A percentile compares a stretch with the other conserved stretches of the same genome.
Evolutionary conservation across 257 asterid genomes (phyloP).

Genomic region (Paraleonurus japonicus): DNA sequence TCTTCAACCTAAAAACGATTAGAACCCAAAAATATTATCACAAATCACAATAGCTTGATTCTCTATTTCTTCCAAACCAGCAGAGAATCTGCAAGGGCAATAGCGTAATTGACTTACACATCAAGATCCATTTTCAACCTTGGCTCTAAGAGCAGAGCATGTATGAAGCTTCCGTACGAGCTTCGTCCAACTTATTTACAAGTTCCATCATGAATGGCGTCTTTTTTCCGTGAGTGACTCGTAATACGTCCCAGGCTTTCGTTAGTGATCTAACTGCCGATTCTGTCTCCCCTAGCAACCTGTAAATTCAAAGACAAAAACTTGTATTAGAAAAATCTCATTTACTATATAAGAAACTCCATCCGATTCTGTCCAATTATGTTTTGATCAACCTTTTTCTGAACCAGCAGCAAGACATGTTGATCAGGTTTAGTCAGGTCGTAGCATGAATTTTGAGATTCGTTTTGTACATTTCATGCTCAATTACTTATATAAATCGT

Average conservation of each 20-base stretch:
- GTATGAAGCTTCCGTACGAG: slow-evolving; percentile 71
- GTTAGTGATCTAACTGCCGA: slow-evolving; percentile 68
- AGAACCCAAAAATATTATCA: background rate
- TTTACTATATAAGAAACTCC: too few species aligned
- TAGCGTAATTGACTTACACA: background rate
- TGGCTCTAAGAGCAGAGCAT: slow-evolving; percentile 34
- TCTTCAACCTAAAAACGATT: background rate
- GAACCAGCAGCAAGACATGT: too few species aligned
- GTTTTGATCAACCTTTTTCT: too few species aligned
- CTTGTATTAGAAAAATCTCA: background rate
- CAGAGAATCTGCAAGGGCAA: background rate
- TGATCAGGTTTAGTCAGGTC: too few species aligned
- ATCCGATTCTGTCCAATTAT: too few species aligned
- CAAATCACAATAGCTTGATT: background rate
- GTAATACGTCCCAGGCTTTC: slow-evolving; percentile 59
- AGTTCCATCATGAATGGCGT: slow-evolving; percentile 66
- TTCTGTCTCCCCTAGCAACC: slow-evolving; percentile 73
- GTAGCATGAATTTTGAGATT: too few species aligned
- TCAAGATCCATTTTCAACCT: slow-evolving; percentile 13
- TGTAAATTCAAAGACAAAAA: slow-evolving; percentile 22
- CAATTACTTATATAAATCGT: too few species aligned
- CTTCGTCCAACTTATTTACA: slow-evolving; percentile 73
- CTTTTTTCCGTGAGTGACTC: slow-evolving; percentile 70
- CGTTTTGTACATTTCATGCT: too few species aligned
- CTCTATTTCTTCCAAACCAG: background rate